phyloP scores from a whole-genome alignment of 805 yeast species.

The Wickerhamiella hasegawae region DNA sequence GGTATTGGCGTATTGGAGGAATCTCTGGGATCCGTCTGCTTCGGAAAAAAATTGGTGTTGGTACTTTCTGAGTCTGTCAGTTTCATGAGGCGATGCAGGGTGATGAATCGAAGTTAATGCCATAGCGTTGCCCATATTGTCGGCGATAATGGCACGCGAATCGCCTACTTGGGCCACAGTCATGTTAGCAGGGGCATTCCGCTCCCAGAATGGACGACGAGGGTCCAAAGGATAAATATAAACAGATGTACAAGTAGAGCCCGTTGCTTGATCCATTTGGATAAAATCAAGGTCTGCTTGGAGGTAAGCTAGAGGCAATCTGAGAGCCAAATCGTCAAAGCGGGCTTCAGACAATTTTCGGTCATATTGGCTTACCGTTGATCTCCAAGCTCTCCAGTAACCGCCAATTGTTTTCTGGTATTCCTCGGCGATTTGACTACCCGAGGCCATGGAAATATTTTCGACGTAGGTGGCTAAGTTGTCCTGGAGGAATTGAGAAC shows the following conservation, averaged over 20 bases:
- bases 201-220: slow-evolving; percentile 35
- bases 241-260: slow-evolving; percentile 62
- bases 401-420: slow-evolving; percentile 54
- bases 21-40: slow-evolving; percentile 85
- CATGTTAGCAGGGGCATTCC: slow-evolving; percentile 48
- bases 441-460: slow-evolving; percentile 21
- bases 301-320: slow-evolving; percentile 50
- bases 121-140: slow-evolving; percentile 62
- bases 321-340: slow-evolving; percentile 40
- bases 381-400: slow-evolving; percentile 73
- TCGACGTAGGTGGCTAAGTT: slow-evolving; percentile 42
- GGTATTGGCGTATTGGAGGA: slow-evolving; percentile 73
- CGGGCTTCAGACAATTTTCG: slow-evolving; percentile 13
- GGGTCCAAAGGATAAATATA: slow-evolving; percentile 34
- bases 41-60: slow-evolving; percentile 56
- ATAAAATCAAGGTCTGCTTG: slow-evolving; percentile 46
- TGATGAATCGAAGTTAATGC: slow-evolving; percentile 71
- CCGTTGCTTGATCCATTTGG: slow-evolving; percentile 21
- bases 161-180: slow-evolving; percentile 88
- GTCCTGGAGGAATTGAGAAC: slow-evolving; percentile 42
- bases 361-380: slow-evolving; percentile 25
- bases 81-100: slow-evolving; percentile 69
- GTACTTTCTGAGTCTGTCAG: slow-evolving; percentile 49
- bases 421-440: slow-evolving; percentile 31
- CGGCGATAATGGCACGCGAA: slow-evolving; percentile 75